Conservation (phyloP, 108 stramenopile genomes). For the Mayamaea pseudoterrestris region DNA sequence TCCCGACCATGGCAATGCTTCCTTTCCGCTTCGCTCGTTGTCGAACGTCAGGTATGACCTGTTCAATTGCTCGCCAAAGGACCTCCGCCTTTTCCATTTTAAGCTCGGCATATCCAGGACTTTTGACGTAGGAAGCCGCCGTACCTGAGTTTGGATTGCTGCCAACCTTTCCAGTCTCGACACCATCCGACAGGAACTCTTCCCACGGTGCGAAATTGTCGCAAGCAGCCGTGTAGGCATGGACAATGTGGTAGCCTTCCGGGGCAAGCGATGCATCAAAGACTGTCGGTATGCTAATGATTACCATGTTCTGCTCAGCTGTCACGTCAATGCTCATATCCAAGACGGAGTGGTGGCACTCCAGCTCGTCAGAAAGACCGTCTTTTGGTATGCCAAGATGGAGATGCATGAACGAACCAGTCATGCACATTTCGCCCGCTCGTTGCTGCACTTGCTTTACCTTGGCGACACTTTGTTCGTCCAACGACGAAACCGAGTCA, state of each 20-base stretch:
- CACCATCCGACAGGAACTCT: constrained; percentile 22
- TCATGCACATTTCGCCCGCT: constrained; percentile 54
- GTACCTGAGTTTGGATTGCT: constrained; percentile 30
- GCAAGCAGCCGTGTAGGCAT: constrained; percentile 81
- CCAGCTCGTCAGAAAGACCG: constrained; percentile 51
- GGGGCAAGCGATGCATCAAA: constrained; percentile 81
- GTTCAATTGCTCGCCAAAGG: constrained; percentile 78
- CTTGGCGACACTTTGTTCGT: background rate
- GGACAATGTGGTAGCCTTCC: constrained; percentile 78
- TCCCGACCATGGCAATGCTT: constrained; percentile 49
- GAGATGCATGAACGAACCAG: constrained; percentile 82
- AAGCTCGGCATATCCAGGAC: constrained; percentile 39
- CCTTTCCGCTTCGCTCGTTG: constrained; percentile 47
- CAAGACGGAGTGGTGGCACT: constrained; percentile 80
- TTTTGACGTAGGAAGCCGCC: constrained; percentile 32
- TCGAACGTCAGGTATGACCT: constrained; percentile 78
- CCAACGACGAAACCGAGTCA: constrained; percentile 24
- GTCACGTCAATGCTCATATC: constrained; percentile 50
- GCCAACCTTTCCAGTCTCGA: constrained; percentile 46
- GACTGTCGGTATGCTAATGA: constrained; percentile 75
- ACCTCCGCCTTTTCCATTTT: constrained; percentile 70
- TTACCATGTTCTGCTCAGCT: constrained; percentile 72
- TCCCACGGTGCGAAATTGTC: constrained; percentile 72
- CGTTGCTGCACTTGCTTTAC: constrained; percentile 32
- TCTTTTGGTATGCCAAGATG: constrained; percentile 76